Evolutionary conservation across 164 flowering plant genomes (phyloP).

Genomic region (Hamamelis virginiana): DNA sequence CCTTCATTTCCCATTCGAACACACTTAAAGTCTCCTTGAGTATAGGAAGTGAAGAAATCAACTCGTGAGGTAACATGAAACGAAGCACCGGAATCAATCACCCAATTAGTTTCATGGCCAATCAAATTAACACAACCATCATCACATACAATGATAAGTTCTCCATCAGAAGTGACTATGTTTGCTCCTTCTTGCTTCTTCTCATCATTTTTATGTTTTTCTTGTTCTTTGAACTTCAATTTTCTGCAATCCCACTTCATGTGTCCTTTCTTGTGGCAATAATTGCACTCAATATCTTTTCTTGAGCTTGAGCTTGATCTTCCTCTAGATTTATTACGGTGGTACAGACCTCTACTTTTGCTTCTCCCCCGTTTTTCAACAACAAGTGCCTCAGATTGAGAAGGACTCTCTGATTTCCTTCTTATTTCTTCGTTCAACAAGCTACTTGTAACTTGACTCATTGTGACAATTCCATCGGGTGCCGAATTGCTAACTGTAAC

Average conservation of each 20-base stretch:
- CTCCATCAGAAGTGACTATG: no score
- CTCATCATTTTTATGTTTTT: no score
- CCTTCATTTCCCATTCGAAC: slow-evolving; percentile 24
- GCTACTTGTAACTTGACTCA: slow-evolving; percentile 13
- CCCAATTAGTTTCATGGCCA: no score
- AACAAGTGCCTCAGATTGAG: background rate
- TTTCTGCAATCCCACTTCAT: no score
- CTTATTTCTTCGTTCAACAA: slow-evolving; percentile 3
- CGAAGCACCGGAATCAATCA: background rate
- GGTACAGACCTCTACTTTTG: background rate
- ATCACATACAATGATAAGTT: no score
- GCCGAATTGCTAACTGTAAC: slow-evolving; percentile 4
- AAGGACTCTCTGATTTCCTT: background rate
- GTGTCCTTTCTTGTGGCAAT: no score
- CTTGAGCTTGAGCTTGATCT: background rate
- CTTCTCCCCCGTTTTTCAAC: background rate
- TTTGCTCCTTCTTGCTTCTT: no score
- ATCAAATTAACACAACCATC: no score
- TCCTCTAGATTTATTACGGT: background rate
- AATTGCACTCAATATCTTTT: no score
- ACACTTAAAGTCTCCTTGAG: slow-evolving; percentile 7
- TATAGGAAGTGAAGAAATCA: slow-evolving; percentile 17
- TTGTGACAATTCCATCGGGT: background rate
- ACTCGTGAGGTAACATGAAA: slow-evolving; percentile 5
- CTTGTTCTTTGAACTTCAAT: no score